Conservation (phyloP, 257 asterid genomes). For the Euphrasia confusa region DNA sequence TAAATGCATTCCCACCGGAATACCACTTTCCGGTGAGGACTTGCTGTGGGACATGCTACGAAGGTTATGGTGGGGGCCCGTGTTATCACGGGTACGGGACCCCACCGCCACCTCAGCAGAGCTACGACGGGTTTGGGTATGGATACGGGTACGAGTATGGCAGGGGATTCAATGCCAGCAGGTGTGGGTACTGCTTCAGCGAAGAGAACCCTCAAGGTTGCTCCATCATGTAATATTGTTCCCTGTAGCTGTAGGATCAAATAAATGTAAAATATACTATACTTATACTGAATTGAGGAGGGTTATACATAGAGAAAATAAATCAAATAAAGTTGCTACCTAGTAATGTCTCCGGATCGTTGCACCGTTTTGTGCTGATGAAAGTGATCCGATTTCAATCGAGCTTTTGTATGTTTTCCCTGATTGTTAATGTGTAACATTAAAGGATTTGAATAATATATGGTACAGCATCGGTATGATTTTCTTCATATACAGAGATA, state of each 20-base stretch:
- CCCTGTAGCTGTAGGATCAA: too few relatives aligned
- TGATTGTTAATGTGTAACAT: too few relatives aligned
- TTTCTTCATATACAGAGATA: background rate
- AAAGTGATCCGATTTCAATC: too few relatives aligned
- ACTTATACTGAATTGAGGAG: too few relatives aligned
- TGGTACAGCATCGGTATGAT: background rate
- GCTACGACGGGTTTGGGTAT: constrained; percentile 29
- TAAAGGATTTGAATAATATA: too few relatives aligned
- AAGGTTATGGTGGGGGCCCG: constrained; percentile 50
- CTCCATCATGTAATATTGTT: constrained; percentile 43
- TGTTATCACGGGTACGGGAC: constrained; percentile 40
- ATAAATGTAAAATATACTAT: too few relatives aligned
- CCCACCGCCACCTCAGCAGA: constrained; percentile 46
- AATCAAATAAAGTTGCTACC: too few relatives aligned
- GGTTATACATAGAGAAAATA: too few relatives aligned
- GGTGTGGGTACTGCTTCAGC: constrained; percentile 41
- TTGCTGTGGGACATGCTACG: constrained; percentile 40
- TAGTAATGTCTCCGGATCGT: too few relatives aligned
- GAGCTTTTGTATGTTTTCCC: too few relatives aligned
- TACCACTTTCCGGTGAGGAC: constrained; percentile 25
- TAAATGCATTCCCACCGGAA: constrained; percentile 23
- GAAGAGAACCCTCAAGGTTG: constrained; percentile 54
- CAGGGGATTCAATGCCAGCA: constrained; percentile 31
- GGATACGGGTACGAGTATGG: constrained; percentile 26
- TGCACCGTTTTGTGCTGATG: too few relatives aligned